Evolutionary conservation across 1,284 basidiomycete species (phyloP), one percentile per base, ranked within the genome.

Genomic region (Puccinia novopanici): DNA sequence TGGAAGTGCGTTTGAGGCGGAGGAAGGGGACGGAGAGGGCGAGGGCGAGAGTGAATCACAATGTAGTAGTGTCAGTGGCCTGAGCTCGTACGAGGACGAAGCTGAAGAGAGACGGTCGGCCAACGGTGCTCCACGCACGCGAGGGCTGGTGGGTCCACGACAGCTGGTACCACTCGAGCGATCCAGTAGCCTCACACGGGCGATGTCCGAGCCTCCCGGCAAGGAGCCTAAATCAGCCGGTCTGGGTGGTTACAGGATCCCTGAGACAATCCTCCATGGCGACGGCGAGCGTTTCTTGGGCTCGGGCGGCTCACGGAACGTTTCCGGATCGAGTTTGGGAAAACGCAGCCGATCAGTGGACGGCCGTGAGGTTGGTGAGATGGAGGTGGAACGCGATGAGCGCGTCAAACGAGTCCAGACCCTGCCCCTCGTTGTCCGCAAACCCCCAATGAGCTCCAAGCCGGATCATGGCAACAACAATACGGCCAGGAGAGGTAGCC

Each of bases 1-100:
- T 6, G 72, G 54, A 6, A 65, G 52, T 17, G 3, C 54, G n/a
- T 24, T 54, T 40, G 67, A 79, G 45, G 55, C 40, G 13, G 50
- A 40, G 34, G 67, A 72, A 40, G 63, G n/a, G n/a, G 76, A 79
- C 8, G 63, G 42, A 3, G 57, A 61, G 55, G 54, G 10, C 27
- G 57, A 40, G 19, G 45, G 30, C 2, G 72, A 75, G 57, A 75
- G 72, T 22, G 57, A 61, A 37, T 75, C 57, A 15, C 72, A 55
- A 59, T 75, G 55, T 61, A 75, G 72, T 22, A 79, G 76, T 57
- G 76, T 79, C 27, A 79, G 76, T 42, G 68, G 76, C 37, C 52
- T 79, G 10, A 79, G 67, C 24, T 79, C 65, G 9, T 45, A 67
- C 52, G 50, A 59, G 12, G 63, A 42, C 19, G 54, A 68, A 9